These are phyloP conservation scores for Ananas comosus DNA, from an alignment of 176 grass and related monocot genomes.

Conservation along the genomic window DNA sequence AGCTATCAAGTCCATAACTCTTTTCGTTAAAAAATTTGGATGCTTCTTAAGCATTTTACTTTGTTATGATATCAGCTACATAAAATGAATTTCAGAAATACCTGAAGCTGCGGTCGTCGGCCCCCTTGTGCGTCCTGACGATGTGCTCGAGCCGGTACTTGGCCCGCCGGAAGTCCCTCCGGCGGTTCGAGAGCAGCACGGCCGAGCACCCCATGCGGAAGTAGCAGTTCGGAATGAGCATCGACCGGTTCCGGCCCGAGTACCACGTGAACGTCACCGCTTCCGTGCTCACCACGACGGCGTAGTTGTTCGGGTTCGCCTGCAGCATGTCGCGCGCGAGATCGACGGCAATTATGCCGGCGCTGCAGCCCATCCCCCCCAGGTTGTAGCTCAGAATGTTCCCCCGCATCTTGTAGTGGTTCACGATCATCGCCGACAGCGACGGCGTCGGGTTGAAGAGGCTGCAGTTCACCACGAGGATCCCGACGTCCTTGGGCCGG, in stretches of 20 bases:
- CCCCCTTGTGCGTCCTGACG: constrained; percentile 90
- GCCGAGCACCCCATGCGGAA: constrained; percentile 77
- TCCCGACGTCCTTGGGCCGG: constrained; percentile 82
- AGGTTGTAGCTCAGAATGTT: constrained; percentile 99
- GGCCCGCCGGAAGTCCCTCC: constrained; percentile 76
- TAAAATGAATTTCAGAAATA: constrained; percentile 9
- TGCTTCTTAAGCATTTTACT: too few species aligned
- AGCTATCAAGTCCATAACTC: too few species aligned
- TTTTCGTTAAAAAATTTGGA: too few species aligned
- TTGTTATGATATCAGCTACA: background rate
- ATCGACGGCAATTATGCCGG: constrained; percentile 72
- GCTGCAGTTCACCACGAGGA: constrained; percentile 95
- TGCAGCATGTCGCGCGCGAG: constrained; percentile 92
- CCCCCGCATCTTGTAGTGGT: constrained; percentile 98
- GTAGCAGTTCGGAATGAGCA: constrained; percentile 95
- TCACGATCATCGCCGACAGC: constrained; percentile 94
- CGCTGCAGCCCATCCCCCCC: constrained; percentile 96
- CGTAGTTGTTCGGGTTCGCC: constrained; percentile 61
- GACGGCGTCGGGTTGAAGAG: constrained; percentile 98
- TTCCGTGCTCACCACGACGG: constrained; percentile 88
- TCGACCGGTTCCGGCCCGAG: constrained; percentile 63
- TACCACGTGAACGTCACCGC: constrained; percentile 93
- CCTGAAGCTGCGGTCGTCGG: constrained; percentile 73
- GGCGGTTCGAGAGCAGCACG: constrained; percentile 69
- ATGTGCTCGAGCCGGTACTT: constrained; percentile 97